Percentiles rank a stretch among this genome's conserved stretches.
Conservation (phyloP, 2,329 filamentous ascomycete genomes). For the Colletotrichum sublineola region DNA sequence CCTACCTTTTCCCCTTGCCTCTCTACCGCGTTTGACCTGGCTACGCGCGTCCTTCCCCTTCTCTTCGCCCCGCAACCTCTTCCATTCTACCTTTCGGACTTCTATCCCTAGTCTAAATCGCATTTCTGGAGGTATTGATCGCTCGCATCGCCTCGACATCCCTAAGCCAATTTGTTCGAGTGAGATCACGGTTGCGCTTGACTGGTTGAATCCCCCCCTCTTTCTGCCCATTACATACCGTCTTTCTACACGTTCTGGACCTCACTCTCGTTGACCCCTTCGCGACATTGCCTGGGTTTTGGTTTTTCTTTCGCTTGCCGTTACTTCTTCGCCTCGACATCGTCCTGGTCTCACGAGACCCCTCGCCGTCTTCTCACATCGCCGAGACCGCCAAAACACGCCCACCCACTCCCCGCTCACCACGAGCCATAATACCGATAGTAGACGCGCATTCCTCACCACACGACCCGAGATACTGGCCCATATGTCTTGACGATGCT, state of each 20-base stretch:
- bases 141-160: slow-evolving; percentile 8
- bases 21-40: slow-evolving; percentile 16
- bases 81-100: slow-evolving; percentile 22
- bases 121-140: slow-evolving; percentile 15
- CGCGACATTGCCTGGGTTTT: background rate
- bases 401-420: background rate
- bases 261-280: slow-evolving; percentile 17
- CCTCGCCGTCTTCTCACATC: background rate
- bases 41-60: slow-evolving; percentile 32
- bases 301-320: slow-evolving; percentile 4
- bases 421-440: slow-evolving; percentile 17
- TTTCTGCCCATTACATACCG: background rate
- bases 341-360: background rate
- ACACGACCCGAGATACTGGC: slow-evolving; percentile 34
- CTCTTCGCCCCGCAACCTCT: slow-evolving; percentile 32
- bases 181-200: slow-evolving; percentile 14
- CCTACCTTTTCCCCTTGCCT: slow-evolving; percentile 16
- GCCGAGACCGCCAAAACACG: slow-evolving; percentile 4
- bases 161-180: slow-evolving; percentile 1
- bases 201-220: background rate
- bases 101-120: slow-evolving; percentile 27
- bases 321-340: slow-evolving; percentile 2
- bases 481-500: slow-evolving; percentile 44
- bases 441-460: slow-evolving; percentile 33
- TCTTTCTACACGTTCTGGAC: slow-evolving; percentile 1